Percentiles rank a stretch among this genome's conserved stretches.
phyloP scores from a whole-genome alignment of 768 basidiomycete species.

The Pleurotus cornucopiae region DNA sequence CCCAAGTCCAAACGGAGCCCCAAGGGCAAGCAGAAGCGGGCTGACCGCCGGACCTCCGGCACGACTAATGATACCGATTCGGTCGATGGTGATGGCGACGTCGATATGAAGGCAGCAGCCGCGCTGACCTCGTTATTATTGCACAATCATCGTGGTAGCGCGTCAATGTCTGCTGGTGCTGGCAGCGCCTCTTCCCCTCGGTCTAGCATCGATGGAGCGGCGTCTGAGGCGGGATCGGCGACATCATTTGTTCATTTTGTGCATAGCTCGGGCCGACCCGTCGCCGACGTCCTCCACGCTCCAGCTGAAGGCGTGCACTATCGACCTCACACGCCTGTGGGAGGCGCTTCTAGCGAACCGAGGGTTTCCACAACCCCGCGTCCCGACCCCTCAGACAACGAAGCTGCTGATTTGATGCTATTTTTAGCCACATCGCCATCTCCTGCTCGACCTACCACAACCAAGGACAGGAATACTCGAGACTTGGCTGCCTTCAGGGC shows the following conservation, averaged over 20 bases:
- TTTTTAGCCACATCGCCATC: conserved; percentile 84
- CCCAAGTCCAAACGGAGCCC: conserved; percentile 34
- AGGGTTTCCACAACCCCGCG: conserved; percentile 22
- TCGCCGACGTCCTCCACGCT: conserved; percentile 31
- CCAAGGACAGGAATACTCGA: conserved; percentile 38
- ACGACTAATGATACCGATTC: conserved; percentile 26
- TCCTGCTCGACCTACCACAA: conserved; percentile 54
- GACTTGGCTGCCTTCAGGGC: conserved; percentile 56
- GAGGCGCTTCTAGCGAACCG: conserved; percentile 30
- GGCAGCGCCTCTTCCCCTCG: conserved; percentile 65
- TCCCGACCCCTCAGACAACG: conserved; percentile 57
- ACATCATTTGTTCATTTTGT: conserved; percentile 62
- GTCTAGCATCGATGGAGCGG: conserved; percentile 54
- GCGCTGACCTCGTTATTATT: conserved; percentile 71
- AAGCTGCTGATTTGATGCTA: conserved; percentile 84
- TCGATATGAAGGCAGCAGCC: conserved; percentile 81
- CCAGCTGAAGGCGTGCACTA: conserved; percentile 21
- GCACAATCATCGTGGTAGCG: conserved; percentile 57
- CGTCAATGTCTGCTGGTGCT: conserved; percentile 16
- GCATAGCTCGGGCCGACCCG: conserved; percentile 62
- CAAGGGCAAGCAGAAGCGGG: conserved; percentile 48
- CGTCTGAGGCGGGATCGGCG: conserved; percentile 60
- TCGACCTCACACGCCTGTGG: conserved; percentile 17
- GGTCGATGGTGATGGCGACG: conserved; percentile 42
- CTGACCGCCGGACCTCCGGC: conserved; percentile 20